Evolutionary conservation across 2,329 filamentous ascomycete genomes (phyloP).

Genomic region (Fusarium cicatricum): DNA sequence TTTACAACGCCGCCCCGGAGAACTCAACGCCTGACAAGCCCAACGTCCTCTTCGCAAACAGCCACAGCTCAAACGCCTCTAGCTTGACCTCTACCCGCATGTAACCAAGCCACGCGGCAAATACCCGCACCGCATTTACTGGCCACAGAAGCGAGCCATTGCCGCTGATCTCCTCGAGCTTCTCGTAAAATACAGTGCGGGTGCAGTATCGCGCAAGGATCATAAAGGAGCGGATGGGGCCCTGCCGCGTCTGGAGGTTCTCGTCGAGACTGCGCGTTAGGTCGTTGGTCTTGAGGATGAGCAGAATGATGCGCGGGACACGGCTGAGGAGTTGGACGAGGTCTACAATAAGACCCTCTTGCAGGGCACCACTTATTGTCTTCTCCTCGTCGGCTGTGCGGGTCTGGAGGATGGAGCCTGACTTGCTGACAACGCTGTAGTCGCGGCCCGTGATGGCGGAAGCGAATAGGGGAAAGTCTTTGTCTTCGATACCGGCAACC

Average conservation of each 20-base stretch:
- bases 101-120: conserved; percentile 66
- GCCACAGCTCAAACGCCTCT: conserved; percentile 69
- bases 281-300: conserved; percentile 98
- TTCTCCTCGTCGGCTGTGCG: conserved; percentile 83
- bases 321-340: conserved; percentile 87
- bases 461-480: conserved; percentile 94
- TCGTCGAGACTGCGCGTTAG: conserved; percentile 93
- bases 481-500: conserved; percentile 86
- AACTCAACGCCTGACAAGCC: conserved; percentile 45
- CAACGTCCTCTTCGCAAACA: conserved; percentile 60
- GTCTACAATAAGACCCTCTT: conserved; percentile 87
- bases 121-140: conserved; percentile 60
- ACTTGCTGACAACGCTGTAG: conserved; percentile 75
- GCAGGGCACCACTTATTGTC: conserved; percentile 82
- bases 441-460: conserved; percentile 96
- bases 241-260: conserved; percentile 78
- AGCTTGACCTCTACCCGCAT: conserved; percentile 70
- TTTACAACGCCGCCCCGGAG: conserved; percentile 36
- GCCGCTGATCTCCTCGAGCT: conserved; percentile 63
- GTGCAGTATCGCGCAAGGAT: conserved; percentile 75
- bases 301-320: conserved; percentile 88
- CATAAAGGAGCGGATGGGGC: conserved; percentile 70
- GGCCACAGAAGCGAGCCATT: conserved; percentile 67
- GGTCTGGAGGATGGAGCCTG: conserved; percentile 62
- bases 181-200: conserved; percentile 70